These are phyloP conservation scores for Pythium phragmitis DNA, from an alignment of 352 stramenopile genomes.

Conservation along the genomic window DNA sequence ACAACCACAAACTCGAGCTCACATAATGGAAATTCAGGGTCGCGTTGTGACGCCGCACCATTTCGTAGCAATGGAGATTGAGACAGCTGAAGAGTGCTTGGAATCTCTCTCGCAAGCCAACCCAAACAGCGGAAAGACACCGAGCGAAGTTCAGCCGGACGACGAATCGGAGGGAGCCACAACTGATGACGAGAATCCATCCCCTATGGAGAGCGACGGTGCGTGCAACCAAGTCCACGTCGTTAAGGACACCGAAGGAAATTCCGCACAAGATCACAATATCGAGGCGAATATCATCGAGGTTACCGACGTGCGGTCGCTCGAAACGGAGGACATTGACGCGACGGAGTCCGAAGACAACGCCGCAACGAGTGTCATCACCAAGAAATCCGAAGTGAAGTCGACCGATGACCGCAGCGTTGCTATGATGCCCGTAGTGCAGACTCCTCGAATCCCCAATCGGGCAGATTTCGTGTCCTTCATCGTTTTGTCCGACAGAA, in stretches of 20 bases:
- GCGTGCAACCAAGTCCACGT: background rate
- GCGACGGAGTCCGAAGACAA: background rate
- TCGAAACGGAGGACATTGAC: background rate
- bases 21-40: slow-evolving; percentile 19
- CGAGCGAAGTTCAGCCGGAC: slow-evolving; percentile 3
- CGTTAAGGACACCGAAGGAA: background rate
- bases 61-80: slow-evolving; percentile 34
- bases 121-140: background rate
- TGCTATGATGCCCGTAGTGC: background rate
- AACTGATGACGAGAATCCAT: background rate
- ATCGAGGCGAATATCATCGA: background rate
- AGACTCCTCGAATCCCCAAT: background rate
- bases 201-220: background rate
- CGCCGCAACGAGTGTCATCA: background rate
- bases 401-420: background rate
- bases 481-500: slow-evolving; percentile 6
- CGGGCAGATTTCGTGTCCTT: slow-evolving; percentile 5
- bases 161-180: slow-evolving; percentile 11
- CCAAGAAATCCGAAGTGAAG: background rate
- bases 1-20: background rate
- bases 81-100: slow-evolving; percentile 31
- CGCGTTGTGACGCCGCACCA: slow-evolving; percentile 37
- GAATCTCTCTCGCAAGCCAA: slow-evolving; percentile 19
- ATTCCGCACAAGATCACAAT: background rate
- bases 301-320: background rate